Evolutionary conservation across 805 yeast species (phyloP).

Genomic region (Metschnikowia lochheadii): DNA sequence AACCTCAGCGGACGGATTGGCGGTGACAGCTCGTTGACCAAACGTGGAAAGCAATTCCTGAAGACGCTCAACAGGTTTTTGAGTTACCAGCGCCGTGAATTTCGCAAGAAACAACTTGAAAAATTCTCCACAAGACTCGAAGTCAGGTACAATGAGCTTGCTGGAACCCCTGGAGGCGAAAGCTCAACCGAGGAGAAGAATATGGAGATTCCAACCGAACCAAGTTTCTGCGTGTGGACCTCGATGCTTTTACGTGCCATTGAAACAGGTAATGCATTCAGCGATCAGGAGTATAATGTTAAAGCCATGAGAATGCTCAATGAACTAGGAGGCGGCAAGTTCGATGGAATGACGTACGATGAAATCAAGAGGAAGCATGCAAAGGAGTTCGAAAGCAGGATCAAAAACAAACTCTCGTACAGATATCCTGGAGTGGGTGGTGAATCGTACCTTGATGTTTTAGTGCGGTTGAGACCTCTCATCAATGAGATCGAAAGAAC

Average conservation of each 20-base stretch:
- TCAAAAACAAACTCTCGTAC: constrained; percentile 74
- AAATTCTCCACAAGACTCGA: constrained; percentile 45
- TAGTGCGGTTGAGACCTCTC: constrained; percentile 82
- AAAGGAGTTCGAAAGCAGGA: constrained; percentile 71
- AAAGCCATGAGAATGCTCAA: constrained; percentile 92
- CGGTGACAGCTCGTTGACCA: constrained; percentile 81
- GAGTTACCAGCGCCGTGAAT: constrained; percentile 62
- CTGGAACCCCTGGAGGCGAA: constrained; percentile 23
- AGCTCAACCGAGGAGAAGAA: constrained; percentile 11
- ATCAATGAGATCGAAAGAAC: constrained; percentile 92
- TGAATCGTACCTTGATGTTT: constrained; percentile 90
- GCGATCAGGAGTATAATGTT: constrained; percentile 67
- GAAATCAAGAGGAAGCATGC: constrained; percentile 75
- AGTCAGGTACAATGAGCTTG: constrained; percentile 35
- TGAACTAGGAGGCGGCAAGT: constrained; percentile 89
- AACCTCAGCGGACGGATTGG: constrained; percentile 85
- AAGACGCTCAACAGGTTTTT: constrained; percentile 72
- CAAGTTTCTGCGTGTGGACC: constrained; percentile 87
- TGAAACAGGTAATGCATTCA: constrained; percentile 73
- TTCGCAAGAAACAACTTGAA: constrained; percentile 58
- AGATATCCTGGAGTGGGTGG: constrained; percentile 98
- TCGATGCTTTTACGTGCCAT: constrained; percentile 77
- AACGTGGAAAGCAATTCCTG: constrained; percentile 73
- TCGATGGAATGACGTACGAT: constrained; percentile 88
- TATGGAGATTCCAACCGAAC: constrained; percentile 48